Evolutionary conservation across 2,329 filamentous ascomycete genomes (phyloP).

Genomic region (Cladosporium velox): DNA sequence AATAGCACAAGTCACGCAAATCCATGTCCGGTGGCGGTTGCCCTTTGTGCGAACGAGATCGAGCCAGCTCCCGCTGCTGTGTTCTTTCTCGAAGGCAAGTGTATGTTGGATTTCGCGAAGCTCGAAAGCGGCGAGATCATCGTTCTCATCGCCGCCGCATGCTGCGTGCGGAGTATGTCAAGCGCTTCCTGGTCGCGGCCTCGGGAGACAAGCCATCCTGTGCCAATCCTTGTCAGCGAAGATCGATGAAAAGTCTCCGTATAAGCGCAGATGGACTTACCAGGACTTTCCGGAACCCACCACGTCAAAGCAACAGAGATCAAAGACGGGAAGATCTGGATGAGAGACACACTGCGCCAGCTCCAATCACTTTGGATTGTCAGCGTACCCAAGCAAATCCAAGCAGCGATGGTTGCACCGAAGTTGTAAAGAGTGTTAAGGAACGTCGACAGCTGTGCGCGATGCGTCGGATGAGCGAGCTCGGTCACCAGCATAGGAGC

Average conservation of each 20-base stretch:
- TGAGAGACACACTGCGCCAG: conserved; percentile 54
- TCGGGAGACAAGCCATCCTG: conserved; percentile 56
- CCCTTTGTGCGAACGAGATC: conserved; percentile 50
- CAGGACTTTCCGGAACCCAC: conserved; percentile 56
- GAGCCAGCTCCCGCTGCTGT: conserved; percentile 45
- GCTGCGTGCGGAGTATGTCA: conserved; percentile 52
- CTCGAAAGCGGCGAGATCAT: conserved; percentile 48
- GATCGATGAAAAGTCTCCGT: neutral
- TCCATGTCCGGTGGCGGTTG: conserved; percentile 55
- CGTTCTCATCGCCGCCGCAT: conserved; percentile 48
- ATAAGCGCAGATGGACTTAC: neutral
- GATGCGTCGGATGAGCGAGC: conserved; percentile 49
- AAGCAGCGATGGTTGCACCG: conserved; percentile 47
- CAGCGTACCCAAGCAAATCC: conserved; percentile 48
- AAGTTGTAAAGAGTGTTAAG: conserved; percentile 47
- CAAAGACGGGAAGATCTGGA: conserved; percentile 52
- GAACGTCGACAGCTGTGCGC: conserved; percentile 48
- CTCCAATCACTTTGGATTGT: conserved; percentile 47
- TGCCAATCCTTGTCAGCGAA: neutral
- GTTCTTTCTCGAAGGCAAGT: conserved; percentile 48
- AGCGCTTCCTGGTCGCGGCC: conserved; percentile 53
- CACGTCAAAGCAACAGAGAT: conserved; percentile 48
- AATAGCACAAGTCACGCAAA: conserved; percentile 53
- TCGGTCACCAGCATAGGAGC: conserved; percentile 33
- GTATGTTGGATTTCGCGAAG: conserved; percentile 51